A percentile compares a stretch with the other conserved stretches of the same genome.
phyloP scores from a whole-genome alignment of 768 basidiomycete species.

The Leccinum subtestaceum region DNA sequence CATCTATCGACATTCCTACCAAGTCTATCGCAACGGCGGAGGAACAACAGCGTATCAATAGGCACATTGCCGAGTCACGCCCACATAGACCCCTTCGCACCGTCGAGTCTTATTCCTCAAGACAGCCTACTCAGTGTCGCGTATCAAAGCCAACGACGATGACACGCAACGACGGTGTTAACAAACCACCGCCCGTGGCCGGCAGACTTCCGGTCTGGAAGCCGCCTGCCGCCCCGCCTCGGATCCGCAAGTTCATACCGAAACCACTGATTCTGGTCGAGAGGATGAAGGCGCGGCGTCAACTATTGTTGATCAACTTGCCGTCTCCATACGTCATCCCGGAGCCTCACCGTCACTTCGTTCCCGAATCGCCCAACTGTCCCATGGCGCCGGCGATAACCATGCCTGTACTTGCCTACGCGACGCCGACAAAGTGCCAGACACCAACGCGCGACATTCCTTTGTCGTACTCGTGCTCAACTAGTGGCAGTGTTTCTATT shows the following conservation, averaged over 20 bases:
- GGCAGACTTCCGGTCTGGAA: not conserved
- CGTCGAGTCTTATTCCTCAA: not conserved
- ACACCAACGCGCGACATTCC: not conserved
- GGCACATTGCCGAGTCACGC: not conserved
- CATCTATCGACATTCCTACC: not conserved
- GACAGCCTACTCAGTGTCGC: not conserved
- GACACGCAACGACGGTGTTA: not conserved
- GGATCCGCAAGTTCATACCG: conserved; percentile 21
- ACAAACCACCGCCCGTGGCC: not conserved
- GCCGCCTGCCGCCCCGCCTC: not conserved
- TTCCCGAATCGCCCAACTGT: not conserved
- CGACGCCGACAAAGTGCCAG: conserved; percentile 9
- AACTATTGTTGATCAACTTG: not conserved
- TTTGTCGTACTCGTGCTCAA: conserved; percentile 1
- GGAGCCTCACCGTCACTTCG: not conserved
- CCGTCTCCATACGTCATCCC: not conserved
- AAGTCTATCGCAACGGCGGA: not conserved
- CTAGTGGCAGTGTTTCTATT: conserved; percentile 9
- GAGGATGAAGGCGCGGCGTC: conserved; percentile 23
- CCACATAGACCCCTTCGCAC: not conserved
- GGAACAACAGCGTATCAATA: not conserved
- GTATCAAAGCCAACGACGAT: conserved; percentile 2
- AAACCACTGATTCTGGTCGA: conserved; percentile 25
- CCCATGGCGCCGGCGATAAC: not conserved
- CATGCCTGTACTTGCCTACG: not conserved